A percentile compares a stretch with the other conserved stretches of the same genome.
phyloP scores from a whole-genome alignment of 345 rosid genomes.

The Nasturtium officinale region DNA sequence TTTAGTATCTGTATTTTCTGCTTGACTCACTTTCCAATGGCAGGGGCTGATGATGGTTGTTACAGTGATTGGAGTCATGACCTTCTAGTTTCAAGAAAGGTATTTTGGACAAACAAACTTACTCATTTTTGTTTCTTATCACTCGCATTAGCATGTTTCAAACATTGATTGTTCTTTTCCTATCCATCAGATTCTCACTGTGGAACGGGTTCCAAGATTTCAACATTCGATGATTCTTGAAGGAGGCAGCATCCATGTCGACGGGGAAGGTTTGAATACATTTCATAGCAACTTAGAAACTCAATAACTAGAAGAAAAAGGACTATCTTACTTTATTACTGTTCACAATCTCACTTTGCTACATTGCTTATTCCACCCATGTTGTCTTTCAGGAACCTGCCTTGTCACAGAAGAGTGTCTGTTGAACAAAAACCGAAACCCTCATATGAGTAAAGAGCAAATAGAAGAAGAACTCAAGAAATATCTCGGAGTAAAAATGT shows the following conservation, averaged over 20 bases:
- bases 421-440: conserved; percentile 81
- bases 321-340: not conserved
- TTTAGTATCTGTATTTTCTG: not conserved
- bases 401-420: conserved; percentile 96
- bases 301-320: not conserved
- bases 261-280: conserved; percentile 80
- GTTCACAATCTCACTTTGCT: not conserved
- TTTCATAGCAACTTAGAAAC: conserved; percentile 12
- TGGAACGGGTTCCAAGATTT: conserved; percentile 78
- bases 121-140: not conserved
- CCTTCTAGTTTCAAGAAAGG: conserved; percentile 84
- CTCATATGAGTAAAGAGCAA: conserved; percentile 68
- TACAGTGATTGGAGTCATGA: conserved; percentile 88
- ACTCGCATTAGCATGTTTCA: conserved; percentile 7
- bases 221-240: conserved; percentile 75
- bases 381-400: conserved; percentile 67
- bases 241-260: conserved; percentile 99
- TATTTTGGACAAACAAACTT: conserved; percentile 24
- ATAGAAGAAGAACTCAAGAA: conserved; percentile 77
- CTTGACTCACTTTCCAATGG: conserved; percentile 8
- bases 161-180: conserved; percentile 23
- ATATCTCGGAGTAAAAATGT: conserved; percentile 67
- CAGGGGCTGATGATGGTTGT: conserved; percentile 86
- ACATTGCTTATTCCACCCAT: not conserved
- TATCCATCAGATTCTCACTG: conserved; percentile 62